Evolutionary conservation across 2,329 filamentous ascomycete genomes (phyloP).

Genomic region (Sporothrix humicola): DNA sequence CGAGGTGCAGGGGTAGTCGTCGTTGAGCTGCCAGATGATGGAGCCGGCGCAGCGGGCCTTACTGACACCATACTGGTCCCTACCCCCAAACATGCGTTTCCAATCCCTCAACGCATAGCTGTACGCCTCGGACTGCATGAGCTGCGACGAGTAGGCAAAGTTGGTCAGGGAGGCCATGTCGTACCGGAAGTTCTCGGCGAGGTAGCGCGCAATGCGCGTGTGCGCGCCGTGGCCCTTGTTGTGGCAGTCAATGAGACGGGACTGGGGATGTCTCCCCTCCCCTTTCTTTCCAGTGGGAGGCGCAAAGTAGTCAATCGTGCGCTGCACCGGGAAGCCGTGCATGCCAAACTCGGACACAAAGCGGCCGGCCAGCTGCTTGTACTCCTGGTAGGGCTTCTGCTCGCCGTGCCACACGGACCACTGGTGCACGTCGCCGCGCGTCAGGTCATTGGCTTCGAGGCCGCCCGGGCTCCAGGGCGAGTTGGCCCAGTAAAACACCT

Average conservation of each 20-base stretch:
- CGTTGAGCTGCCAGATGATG: constrained; percentile 84
- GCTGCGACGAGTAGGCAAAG: constrained; percentile 72
- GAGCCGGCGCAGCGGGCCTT: constrained; percentile 77
- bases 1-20: constrained; percentile 83
- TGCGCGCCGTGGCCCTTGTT: constrained; percentile 94
- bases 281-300: constrained; percentile 60
- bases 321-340: constrained; percentile 85
- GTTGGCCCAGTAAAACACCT: constrained; percentile 79
- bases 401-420: constrained; percentile 95
- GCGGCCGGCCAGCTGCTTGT: constrained; percentile 82
- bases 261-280: constrained; percentile 80
- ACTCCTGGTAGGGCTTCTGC: constrained; percentile 90
- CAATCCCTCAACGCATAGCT: constrained; percentile 62
- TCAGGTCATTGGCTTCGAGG: constrained; percentile 74
- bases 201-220: constrained; percentile 81
- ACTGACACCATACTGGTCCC: too few species aligned
- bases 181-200: constrained; percentile 86
- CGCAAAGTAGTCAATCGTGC: constrained; percentile 78
- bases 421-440: constrained; percentile 88
- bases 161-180: constrained; percentile 64
- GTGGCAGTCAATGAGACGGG: constrained; percentile 88
- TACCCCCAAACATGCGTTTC: constrained; percentile 57
- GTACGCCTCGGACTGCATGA: constrained; percentile 72
- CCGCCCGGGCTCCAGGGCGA: constrained; percentile 79
- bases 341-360: constrained; percentile 97